A percentile compares a stretch with the other conserved stretches of the same genome.
phyloP scores from a whole-genome alignment of 1,284 basidiomycete species.

The Mycosarcoma mackinlayi region DNA sequence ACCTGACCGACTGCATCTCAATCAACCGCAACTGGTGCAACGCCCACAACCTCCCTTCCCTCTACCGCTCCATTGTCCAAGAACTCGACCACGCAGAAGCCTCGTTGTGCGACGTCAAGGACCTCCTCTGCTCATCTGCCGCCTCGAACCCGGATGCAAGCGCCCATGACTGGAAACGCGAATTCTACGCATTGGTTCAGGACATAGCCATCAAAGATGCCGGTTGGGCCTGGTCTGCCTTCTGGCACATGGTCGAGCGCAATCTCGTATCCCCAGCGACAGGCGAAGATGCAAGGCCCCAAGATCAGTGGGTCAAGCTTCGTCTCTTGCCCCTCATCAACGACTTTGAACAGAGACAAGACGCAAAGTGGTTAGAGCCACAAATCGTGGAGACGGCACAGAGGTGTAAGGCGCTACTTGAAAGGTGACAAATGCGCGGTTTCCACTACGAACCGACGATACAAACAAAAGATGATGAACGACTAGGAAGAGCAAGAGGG shows the following conservation, averaged over 20 bases:
- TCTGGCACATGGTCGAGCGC: constrained; percentile 60
- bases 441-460: neutral
- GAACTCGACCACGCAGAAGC: constrained; percentile 69
- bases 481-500: constrained; percentile 62
- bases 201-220: constrained; percentile 55
- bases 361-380: constrained; percentile 16
- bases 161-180: constrained; percentile 33
- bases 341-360: constrained; percentile 18
- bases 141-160: neutral
- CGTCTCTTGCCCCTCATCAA: constrained; percentile 14
- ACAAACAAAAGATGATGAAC: neutral
- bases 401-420: constrained; percentile 14
- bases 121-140: too few species aligned
- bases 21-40: constrained; percentile 71
- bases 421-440: too few species aligned
- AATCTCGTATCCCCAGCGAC: constrained; percentile 35
- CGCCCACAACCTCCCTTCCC: constrained; percentile 70
- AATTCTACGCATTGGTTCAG: constrained; percentile 53
- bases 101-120: constrained; percentile 70
- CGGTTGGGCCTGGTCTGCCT: constrained; percentile 64
- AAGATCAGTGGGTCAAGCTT: constrained; percentile 11
- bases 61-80: constrained; percentile 70
- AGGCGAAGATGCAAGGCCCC: constrained; percentile 6
- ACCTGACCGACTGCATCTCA: constrained; percentile 62
- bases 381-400: constrained; percentile 10